Conservation (phyloP, 305 asterid genomes). For the Rubia peregrina region DNA sequence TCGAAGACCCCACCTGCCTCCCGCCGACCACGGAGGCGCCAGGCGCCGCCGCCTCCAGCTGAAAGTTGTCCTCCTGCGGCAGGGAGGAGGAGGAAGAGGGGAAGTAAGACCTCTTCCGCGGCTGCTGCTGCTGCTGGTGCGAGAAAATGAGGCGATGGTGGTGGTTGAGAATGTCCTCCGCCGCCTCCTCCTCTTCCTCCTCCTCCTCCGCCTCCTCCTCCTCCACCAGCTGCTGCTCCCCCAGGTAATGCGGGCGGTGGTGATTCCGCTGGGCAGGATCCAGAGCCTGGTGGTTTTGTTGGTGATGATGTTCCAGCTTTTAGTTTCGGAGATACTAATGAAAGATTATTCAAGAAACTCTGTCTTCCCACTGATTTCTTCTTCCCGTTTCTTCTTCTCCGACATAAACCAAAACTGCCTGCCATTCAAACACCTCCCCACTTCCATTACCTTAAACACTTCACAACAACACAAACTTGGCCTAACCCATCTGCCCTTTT, state of each 20-base stretch:
- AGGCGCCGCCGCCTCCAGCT: constrained; percentile 17
- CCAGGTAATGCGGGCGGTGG: constrained; percentile 23
- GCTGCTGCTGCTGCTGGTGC: constrained; percentile 19
- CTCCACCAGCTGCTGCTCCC: constrained; percentile 23
- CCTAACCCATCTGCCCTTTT: constrained; percentile 68
- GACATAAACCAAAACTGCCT: constrained; percentile 24
- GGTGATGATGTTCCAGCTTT: constrained; percentile 49
- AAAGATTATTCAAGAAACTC: background rate
- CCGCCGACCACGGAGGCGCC: background rate
- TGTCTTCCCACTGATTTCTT: constrained; percentile 12
- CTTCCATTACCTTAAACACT: constrained; percentile 38
- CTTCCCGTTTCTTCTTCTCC: constrained; percentile 21
- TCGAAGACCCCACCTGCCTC: constrained; percentile 18
- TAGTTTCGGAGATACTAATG: constrained; percentile 13
- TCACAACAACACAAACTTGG: constrained; percentile 9
- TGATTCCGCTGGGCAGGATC: constrained; percentile 61
- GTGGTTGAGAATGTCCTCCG: background rate
- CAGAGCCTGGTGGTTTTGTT: constrained; percentile 47
- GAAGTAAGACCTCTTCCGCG: constrained; percentile 28
- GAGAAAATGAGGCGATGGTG: constrained; percentile 23
- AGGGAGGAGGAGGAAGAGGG: constrained; percentile 25
- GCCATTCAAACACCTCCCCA: constrained; percentile 43
- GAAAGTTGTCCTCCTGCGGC: constrained; percentile 37
- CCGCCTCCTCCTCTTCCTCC: constrained; percentile 29
- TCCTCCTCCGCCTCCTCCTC: constrained; percentile 23